phyloP scores from a whole-genome alignment of 495 filamentous ascomycete genomes.

The Delitschia confertaspora region DNA sequence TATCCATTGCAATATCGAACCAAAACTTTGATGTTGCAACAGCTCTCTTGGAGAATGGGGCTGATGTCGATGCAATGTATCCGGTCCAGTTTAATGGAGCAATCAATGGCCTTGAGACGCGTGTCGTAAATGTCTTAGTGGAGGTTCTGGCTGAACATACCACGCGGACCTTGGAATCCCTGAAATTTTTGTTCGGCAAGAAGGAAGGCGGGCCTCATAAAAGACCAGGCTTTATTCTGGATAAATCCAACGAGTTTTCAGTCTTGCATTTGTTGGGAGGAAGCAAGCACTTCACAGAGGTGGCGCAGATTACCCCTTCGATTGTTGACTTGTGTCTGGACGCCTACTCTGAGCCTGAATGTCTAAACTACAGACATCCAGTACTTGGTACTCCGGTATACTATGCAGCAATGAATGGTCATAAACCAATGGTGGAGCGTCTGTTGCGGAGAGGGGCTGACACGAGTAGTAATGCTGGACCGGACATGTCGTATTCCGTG shows the following conservation, averaged over 20 bases:
- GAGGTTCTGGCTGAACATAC: constrained; percentile 1
- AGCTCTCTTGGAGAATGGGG: neutral
- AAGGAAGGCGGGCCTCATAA: neutral
- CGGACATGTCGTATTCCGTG: neutral
- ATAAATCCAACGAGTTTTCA: no score
- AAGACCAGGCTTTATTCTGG: neutral
- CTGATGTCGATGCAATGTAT: constrained; percentile 2
- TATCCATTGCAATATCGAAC: constrained; percentile 1
- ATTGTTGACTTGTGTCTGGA: constrained; percentile 3
- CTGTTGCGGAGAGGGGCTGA: neutral
- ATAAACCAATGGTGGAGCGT: constrained; percentile 6
- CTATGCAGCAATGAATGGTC: constrained; percentile 2
- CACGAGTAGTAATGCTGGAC: neutral
- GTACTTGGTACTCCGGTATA: neutral
- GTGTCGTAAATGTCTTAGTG: neutral
- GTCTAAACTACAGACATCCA: constrained; percentile 1
- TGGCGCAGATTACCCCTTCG: constrained; percentile 1
- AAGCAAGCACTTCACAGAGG: neutral
- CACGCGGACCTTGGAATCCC: constrained; percentile 1
- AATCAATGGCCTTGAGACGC: neutral
- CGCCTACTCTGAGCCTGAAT: neutral
- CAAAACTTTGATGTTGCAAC: constrained; percentile 2
- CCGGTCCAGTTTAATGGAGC: neutral
- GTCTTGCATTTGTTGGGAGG: neutral
- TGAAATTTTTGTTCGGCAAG: constrained; percentile 3